Conservation (phyloP, 2,329 filamentous ascomycete genomes). For the Colletotrichum spinosum region DNA sequence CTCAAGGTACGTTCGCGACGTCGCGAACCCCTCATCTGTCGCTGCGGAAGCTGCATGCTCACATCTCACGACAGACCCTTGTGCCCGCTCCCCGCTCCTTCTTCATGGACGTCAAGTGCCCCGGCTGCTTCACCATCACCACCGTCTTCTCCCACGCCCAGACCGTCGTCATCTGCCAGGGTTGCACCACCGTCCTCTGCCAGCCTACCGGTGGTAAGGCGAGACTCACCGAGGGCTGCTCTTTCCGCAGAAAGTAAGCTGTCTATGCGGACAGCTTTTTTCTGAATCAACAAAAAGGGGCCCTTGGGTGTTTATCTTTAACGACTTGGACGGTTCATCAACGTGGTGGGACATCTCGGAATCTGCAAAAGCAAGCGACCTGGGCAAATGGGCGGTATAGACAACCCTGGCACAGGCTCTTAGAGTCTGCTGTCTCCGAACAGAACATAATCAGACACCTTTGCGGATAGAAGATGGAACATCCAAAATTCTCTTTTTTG, state of each 20-base stretch:
- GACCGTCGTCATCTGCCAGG: slow-evolving; percentile 99
- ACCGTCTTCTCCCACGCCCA: slow-evolving; percentile 99
- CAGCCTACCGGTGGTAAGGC: slow-evolving; percentile 99
- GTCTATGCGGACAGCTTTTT: slow-evolving; percentile 58
- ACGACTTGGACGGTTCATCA: slow-evolving; percentile 63
- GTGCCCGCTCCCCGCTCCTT: slow-evolving; percentile 97
- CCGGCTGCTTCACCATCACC: slow-evolving; percentile 99
- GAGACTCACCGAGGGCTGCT: slow-evolving; percentile 99
- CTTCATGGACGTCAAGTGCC: slow-evolving; percentile 99
- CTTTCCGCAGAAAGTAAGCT: slow-evolving; percentile 99
- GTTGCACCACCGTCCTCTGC: slow-evolving; percentile 99
- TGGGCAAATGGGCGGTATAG: slow-evolving; percentile 62
- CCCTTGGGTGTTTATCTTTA: slow-evolving; percentile 53
- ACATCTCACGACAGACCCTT: slow-evolving; percentile 72
- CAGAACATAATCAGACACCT: slow-evolving; percentile 59
- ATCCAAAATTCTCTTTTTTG: slow-evolving; percentile 63
- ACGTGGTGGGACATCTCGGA: slow-evolving; percentile 63
- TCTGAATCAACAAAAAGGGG: slow-evolving; percentile 44
- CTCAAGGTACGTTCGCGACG: slow-evolving; percentile 81
- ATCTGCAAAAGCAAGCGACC: slow-evolving; percentile 64
- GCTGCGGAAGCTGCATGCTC: slow-evolving; percentile 33
- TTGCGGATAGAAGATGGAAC: slow-evolving; percentile 81
- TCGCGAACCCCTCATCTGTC: slow-evolving; percentile 7
- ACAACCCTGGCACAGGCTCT: slow-evolving; percentile 52
- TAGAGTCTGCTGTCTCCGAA: slow-evolving; percentile 47